phyloP scores from a whole-genome alignment of 2,329 filamentous ascomycete genomes.

The Trichoderma pleuroti region DNA sequence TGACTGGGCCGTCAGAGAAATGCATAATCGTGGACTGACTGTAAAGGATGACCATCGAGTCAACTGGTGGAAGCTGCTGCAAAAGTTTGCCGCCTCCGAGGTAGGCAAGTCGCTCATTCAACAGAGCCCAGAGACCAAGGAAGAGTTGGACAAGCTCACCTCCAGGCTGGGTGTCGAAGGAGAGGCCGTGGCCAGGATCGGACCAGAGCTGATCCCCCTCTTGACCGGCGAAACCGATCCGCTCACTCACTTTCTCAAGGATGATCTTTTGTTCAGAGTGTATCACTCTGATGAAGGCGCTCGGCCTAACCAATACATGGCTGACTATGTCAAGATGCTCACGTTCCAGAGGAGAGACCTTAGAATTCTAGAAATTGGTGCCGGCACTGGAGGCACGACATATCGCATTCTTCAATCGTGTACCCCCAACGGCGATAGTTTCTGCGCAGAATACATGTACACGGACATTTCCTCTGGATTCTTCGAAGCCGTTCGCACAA shows the following conservation, averaged over 20 bases:
- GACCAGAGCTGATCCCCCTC: background rate
- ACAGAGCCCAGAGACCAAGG: background rate
- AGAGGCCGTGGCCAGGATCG: conserved; percentile 6
- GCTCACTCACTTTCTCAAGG: background rate
- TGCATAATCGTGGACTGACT: background rate
- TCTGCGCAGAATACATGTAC: conserved; percentile 30
- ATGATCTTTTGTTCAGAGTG: background rate
- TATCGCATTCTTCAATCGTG: conserved; percentile 24
- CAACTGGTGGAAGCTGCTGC: conserved; percentile 2
- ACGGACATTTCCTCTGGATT: conserved; percentile 40
- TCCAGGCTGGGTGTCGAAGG: conserved; percentile 1
- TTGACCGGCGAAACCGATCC: conserved; percentile 3
- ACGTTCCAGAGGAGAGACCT: conserved; percentile 28
- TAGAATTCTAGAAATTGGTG: conserved; percentile 37
- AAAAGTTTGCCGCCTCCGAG: background rate
- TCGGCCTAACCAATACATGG: conserved; percentile 5
- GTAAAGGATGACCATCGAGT: conserved; percentile 4
- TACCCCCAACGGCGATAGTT: background rate
- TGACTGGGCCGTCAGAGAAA: conserved; percentile 6
- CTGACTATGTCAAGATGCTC: conserved; percentile 15
- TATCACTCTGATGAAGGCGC: conserved; percentile 10
- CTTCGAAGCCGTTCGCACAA: conserved; percentile 32
- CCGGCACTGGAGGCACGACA: conserved; percentile 35
- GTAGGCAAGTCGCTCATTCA: background rate
- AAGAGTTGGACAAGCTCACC: background rate